Percentiles rank a stretch among this genome's conserved stretches.
Conservation (phyloP, 2,329 filamentous ascomycete species). For the Gremmenia infestans region DNA sequence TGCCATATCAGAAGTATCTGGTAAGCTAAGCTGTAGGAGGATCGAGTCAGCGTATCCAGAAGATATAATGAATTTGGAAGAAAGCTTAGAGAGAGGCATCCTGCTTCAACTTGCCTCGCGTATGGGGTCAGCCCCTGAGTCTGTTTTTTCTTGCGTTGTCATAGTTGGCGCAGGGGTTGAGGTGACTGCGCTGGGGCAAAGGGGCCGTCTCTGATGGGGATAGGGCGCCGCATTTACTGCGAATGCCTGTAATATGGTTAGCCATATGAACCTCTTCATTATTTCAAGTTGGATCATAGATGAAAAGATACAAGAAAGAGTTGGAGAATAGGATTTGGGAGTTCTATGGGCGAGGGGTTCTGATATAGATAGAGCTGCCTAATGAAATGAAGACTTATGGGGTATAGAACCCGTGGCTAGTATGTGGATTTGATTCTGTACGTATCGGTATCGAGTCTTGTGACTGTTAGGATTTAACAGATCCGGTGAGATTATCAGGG, state of each 20-base stretch:
- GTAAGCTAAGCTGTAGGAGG: not conserved
- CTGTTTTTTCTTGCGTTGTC: not conserved
- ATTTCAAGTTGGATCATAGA: not conserved
- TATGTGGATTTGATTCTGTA: not conserved
- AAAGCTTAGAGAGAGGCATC: not conserved
- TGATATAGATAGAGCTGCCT: not conserved
- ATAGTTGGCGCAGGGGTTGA: not conserved
- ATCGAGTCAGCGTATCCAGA: not conserved
- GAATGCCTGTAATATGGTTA: constrained; percentile 7
- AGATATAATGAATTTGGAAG: not conserved
- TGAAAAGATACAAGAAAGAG: not conserved
- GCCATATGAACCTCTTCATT: constrained; percentile 9
- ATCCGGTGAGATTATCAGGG: not conserved
- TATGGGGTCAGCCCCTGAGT: not conserved
- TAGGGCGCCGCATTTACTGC: constrained; percentile 7
- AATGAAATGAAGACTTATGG: not conserved
- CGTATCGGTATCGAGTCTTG: not conserved
- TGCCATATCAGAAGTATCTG: not conserved
- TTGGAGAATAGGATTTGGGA: not conserved
- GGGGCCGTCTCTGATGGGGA: not conserved
- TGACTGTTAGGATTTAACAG: not conserved
- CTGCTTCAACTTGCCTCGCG: not conserved
- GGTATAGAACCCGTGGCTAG: not conserved
- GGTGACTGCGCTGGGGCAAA: not conserved
- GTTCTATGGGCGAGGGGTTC: not conserved